Conservation (phyloP, 73 alveolate genomes). For the Blepharisma stoltei region DNA sequence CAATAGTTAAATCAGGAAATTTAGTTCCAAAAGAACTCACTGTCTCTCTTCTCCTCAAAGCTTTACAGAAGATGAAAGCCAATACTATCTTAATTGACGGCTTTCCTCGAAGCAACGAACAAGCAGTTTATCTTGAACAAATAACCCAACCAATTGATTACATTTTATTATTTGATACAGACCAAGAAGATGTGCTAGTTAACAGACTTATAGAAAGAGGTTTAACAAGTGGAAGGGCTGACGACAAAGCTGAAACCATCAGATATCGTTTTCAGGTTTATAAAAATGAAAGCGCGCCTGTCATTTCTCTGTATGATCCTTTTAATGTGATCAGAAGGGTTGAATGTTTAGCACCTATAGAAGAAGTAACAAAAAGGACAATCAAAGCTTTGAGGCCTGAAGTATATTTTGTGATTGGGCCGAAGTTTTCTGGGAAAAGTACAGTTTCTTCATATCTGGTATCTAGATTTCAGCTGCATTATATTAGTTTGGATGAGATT, state of each 20-base stretch:
- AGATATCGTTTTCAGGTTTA: conserved; percentile 69
- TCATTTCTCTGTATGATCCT: conserved; percentile 58
- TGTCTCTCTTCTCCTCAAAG: conserved; percentile 12
- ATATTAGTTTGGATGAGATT: conserved; percentile 58
- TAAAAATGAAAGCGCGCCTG: conserved; percentile 39
- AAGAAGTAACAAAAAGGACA: conserved; percentile 62
- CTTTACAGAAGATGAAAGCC: not conserved
- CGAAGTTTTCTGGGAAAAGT: conserved; percentile 78
- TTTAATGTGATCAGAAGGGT: conserved; percentile 69
- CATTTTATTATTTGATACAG: conserved; percentile 34
- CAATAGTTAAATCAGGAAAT: not conserved
- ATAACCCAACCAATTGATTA: conserved; percentile 14
- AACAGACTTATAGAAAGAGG: conserved; percentile 68
- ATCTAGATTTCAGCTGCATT: conserved; percentile 60
- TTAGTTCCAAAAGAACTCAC: conserved; percentile 14
- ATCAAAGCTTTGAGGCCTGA: conserved; percentile 74
- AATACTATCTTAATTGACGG: conserved; percentile 45
- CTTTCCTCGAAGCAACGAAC: conserved; percentile 41
- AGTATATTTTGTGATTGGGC: conserved; percentile 74
- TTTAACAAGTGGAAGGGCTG: conserved; percentile 86
- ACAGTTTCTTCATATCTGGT: conserved; percentile 58
- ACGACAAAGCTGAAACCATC: conserved; percentile 96
- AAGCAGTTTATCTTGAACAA: conserved; percentile 35
- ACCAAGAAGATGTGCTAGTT: conserved; percentile 40
- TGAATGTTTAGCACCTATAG: conserved; percentile 61